phyloP scores from a whole-genome alignment of 805 yeast species.

The Limtongia smithiae region DNA sequence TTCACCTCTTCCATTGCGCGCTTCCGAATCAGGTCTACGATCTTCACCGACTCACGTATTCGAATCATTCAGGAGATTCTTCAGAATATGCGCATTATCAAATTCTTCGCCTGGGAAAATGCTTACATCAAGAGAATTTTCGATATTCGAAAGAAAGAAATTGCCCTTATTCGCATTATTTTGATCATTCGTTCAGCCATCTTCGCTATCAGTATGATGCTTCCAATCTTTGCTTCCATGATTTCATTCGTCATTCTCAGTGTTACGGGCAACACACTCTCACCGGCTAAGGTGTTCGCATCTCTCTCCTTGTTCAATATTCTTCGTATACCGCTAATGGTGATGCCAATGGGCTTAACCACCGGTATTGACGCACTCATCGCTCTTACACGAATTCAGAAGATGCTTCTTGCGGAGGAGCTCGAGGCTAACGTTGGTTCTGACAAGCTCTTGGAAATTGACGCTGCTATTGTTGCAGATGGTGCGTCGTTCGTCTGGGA shows the following conservation, averaged over 20 bases:
- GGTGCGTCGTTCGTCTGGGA: slow-evolving; percentile 71
- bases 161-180: slow-evolving; percentile 56
- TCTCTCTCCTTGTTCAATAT: slow-evolving; percentile 66
- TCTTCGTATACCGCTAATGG: slow-evolving; percentile 55
- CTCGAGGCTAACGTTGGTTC: slow-evolving; percentile 36
- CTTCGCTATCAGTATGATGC: slow-evolving; percentile 61
- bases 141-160: slow-evolving; percentile 58
- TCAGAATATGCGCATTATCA: slow-evolving; percentile 73
- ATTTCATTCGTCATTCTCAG: slow-evolving; percentile 50
- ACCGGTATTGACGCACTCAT: slow-evolving; percentile 60
- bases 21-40: slow-evolving; percentile 56
- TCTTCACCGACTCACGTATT: slow-evolving; percentile 73
- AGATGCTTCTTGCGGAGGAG: slow-evolving; percentile 48
- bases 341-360: slow-evolving; percentile 64
- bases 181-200: slow-evolving; percentile 62
- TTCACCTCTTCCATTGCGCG: slow-evolving; percentile 52
- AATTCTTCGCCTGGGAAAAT: slow-evolving; percentile 87
- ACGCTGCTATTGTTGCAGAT: slow-evolving; percentile 48
- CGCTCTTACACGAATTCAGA: slow-evolving; percentile 54
- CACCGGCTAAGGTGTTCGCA: slow-evolving; percentile 66
- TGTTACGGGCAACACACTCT: slow-evolving; percentile 43
- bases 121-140: slow-evolving; percentile 62
- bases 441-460: slow-evolving; percentile 33
- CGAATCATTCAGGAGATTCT: slow-evolving; percentile 73
- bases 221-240: slow-evolving; percentile 72